These are phyloP conservation scores for Talaromyces sp. DNA, from an alignment of 2,329 filamentous ascomycete genomes.

Conservation along the genomic window DNA sequence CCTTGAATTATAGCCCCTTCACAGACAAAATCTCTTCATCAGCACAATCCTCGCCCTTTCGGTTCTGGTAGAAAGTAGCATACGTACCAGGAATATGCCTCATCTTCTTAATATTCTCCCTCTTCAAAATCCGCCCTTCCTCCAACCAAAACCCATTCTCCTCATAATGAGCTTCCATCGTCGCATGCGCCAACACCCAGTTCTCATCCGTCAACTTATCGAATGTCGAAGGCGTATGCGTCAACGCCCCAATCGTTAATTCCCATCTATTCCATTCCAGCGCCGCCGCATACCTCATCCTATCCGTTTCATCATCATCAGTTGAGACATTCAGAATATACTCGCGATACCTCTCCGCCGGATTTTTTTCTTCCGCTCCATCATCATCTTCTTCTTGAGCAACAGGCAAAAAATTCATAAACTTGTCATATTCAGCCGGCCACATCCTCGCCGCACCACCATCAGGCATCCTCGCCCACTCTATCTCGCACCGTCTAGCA, in stretches of 20 bases:
- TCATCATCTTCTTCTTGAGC: no score
- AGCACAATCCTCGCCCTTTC: background rate
- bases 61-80: background rate
- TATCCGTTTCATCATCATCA: background rate
- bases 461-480: background rate
- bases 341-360: background rate
- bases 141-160: conserved; percentile 39
- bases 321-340: background rate
- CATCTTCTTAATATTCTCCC: conserved; percentile 32
- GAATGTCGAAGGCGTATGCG: conserved; percentile 17
- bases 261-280: conserved; percentile 36
- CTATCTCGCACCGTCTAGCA: background rate
- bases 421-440: background rate
- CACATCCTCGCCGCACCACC: conserved; percentile 3
- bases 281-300: conserved; percentile 27
- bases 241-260: conserved; percentile 27
- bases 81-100: conserved; percentile 31
- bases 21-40: background rate
- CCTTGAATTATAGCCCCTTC: conserved; percentile 39
- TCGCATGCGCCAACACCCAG: conserved; percentile 34
- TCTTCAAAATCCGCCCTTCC: conserved; percentile 37
- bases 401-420: background rate
- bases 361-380: background rate
- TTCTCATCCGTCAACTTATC: conserved; percentile 27
- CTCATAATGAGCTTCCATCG: conserved; percentile 43